Percentiles rank a stretch among this genome's conserved stretches.
Conservation (phyloP, 1,284 basidiomycete species). For the Puccinia novopanici region DNA sequence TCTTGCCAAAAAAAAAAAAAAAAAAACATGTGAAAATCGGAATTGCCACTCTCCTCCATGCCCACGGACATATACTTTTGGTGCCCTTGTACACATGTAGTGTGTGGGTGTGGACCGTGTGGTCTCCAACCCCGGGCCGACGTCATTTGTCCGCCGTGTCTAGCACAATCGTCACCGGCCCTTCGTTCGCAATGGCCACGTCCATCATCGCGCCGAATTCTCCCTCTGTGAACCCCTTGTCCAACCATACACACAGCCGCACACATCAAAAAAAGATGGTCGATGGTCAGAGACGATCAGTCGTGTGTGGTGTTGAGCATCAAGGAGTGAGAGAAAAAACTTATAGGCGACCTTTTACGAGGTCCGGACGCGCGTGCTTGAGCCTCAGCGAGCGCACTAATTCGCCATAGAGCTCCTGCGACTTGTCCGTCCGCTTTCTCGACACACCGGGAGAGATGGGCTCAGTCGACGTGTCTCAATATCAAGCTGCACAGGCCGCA, state of each 20-base stretch:
- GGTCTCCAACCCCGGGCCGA: background rate
- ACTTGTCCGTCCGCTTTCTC: background rate
- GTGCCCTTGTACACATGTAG: too few species aligned
- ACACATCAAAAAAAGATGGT: slow-evolving; percentile 11
- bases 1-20: too few species aligned
- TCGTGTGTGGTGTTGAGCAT: background rate
- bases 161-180: slow-evolving; percentile 37
- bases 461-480: too few species aligned
- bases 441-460: background rate
- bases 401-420: slow-evolving; percentile 8
- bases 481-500: too few species aligned
- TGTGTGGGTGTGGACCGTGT: background rate
- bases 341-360: slow-evolving; percentile 69
- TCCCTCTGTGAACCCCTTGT: slow-evolving; percentile 67
- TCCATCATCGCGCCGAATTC: slow-evolving; percentile 91
- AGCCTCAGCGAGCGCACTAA: slow-evolving; percentile 63
- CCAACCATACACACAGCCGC: too few species aligned
- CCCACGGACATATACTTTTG: too few species aligned
- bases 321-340: too few species aligned
- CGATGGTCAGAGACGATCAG: background rate
- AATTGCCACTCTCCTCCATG: too few species aligned
- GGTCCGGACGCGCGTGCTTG: slow-evolving; percentile 63
- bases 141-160: slow-evolving; percentile 32
- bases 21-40: too few species aligned
- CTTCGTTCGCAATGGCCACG: slow-evolving; percentile 80